phyloP scores from a whole-genome alignment of 805 yeast species.

The Henningerozyma blattae region DNA sequence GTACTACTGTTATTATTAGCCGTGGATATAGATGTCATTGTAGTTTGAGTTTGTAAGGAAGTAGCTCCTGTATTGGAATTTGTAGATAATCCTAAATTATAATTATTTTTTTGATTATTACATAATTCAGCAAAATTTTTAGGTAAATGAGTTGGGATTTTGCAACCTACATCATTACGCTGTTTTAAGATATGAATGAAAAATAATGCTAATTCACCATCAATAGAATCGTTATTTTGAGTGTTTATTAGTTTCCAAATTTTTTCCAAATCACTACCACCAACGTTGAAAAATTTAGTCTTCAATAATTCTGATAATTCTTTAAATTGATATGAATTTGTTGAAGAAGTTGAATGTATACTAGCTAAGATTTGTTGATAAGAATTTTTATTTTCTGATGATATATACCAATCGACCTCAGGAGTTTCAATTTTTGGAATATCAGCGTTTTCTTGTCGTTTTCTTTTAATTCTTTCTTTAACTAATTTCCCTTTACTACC shows the following conservation, averaged over 20 bases:
- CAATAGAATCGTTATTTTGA: slow-evolving; percentile 73
- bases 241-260: slow-evolving; percentile 97
- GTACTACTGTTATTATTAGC: slow-evolving; percentile 19
- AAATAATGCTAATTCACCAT: slow-evolving; percentile 83
- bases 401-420: slow-evolving; percentile 87
- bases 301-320: slow-evolving; percentile 54
- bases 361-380: slow-evolving; percentile 65
- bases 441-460: slow-evolving; percentile 26
- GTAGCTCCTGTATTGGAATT: neutral
- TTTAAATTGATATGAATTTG: slow-evolving; percentile 74
- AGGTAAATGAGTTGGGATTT: slow-evolving; percentile 92
- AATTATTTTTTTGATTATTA: slow-evolving; percentile 52
- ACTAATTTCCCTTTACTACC: slow-evolving; percentile 76
- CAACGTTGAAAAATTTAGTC: slow-evolving; percentile 55
- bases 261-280: slow-evolving; percentile 70
- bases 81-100: neutral
- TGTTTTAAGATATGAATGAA: slow-evolving; percentile 86
- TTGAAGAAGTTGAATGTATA: slow-evolving; percentile 40
- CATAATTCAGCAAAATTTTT: slow-evolving; percentile 84
- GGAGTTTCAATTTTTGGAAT: slow-evolving; percentile 14
- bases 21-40: slow-evolving; percentile 5
- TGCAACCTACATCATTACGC: slow-evolving; percentile 63
- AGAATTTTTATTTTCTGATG: slow-evolving; percentile 70
- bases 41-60: neutral
- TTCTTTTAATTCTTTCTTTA: slow-evolving; percentile 62